Evolutionary conservation across 345 rosid genomes (phyloP).

Genomic region (Chamaenerion angustifolium): DNA sequence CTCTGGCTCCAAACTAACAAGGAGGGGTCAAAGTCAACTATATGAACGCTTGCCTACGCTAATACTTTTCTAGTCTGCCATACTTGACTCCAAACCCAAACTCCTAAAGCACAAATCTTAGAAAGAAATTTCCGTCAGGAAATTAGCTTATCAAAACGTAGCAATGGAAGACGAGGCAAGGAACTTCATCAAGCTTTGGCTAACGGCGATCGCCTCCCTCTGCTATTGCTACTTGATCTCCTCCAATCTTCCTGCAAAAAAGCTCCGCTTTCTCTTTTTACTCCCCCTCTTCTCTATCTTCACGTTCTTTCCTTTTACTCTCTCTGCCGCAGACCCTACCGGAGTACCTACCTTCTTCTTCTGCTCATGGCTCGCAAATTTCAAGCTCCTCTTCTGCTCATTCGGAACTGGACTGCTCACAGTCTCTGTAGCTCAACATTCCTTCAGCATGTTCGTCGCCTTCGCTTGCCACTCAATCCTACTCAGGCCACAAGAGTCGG

Average conservation of each 20-base stretch:
- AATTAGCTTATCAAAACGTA: too few species aligned
- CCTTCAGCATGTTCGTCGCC: too few species aligned
- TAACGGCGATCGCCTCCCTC: slow-evolving; percentile 8
- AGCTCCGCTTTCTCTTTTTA: slow-evolving; percentile 17
- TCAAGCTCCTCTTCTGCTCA: slow-evolving; percentile 39
- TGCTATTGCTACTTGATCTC: slow-evolving; percentile 15
- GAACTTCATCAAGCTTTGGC: slow-evolving; percentile 21
- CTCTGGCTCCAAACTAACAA: too few species aligned
- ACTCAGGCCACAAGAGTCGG: too few species aligned
- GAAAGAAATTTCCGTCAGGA: too few species aligned
- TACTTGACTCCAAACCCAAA: too few species aligned
- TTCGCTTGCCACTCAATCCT: too few species aligned
- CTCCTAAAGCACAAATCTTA: too few species aligned
- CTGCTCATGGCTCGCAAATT: slow-evolving; percentile 25
- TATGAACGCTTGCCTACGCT: too few species aligned
- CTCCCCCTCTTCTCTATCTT: slow-evolving; percentile 29
- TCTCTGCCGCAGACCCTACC: slow-evolving; percentile 11
- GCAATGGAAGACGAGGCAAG: slow-evolving; percentile 9
- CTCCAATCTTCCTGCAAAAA: slow-evolving; percentile 16
- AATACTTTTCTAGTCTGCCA: too few species aligned
- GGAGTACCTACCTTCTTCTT: slow-evolving; percentile 13
- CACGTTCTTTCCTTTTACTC: slow-evolving; percentile 18
- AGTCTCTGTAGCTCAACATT: background rate
- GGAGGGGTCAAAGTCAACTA: too few species aligned
- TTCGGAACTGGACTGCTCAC: slow-evolving; percentile 21